These are phyloP conservation scores for Aspergillus fumigatus DNA, from an alignment of 2,329 filamentous ascomycete genomes.

Conservation along the genomic window DNA sequence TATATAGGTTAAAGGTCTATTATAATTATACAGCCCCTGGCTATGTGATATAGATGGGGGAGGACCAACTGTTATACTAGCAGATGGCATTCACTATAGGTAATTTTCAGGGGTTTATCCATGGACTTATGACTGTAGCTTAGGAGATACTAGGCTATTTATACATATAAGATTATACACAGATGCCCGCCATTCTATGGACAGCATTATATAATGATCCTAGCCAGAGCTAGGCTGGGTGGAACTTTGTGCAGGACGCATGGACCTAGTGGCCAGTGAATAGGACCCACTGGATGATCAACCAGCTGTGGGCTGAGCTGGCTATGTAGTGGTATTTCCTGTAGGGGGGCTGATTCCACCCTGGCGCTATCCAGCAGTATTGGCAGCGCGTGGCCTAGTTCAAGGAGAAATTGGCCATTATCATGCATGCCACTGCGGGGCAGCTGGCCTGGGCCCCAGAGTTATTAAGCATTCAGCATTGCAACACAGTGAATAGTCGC, in stretches of 20 bases:
- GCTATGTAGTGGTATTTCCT: not conserved
- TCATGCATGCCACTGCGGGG: not conserved
- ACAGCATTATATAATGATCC: slow-evolving; percentile 1
- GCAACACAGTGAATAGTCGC: not conserved
- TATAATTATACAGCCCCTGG: slow-evolving; percentile 3
- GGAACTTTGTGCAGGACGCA: slow-evolving; percentile 3
- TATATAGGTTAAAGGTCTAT: slow-evolving; percentile 7
- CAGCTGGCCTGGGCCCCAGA: not conserved
- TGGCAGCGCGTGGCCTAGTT: not conserved
- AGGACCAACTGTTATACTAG: slow-evolving; percentile 4
- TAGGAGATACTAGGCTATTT: not conserved
- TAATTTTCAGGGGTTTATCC: not conserved
- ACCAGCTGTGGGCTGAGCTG: not conserved
- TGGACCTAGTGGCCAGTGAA: not conserved
- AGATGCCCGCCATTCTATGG: not conserved
- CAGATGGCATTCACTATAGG: slow-evolving; percentile 4
- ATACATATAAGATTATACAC: not conserved
- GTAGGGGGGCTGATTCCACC: not conserved
- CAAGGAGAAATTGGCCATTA: not conserved
- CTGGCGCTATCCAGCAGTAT: not conserved
- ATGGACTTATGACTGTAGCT: not conserved
- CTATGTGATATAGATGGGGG: not conserved
- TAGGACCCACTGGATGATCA: not conserved
- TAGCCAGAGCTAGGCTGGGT: not conserved
- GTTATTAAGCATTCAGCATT: not conserved